Evolutionary conservation across 257 asterid genomes (phyloP), one percentile per base, ranked within the genome.

Genomic region (Catharanthus roseus): DNA sequence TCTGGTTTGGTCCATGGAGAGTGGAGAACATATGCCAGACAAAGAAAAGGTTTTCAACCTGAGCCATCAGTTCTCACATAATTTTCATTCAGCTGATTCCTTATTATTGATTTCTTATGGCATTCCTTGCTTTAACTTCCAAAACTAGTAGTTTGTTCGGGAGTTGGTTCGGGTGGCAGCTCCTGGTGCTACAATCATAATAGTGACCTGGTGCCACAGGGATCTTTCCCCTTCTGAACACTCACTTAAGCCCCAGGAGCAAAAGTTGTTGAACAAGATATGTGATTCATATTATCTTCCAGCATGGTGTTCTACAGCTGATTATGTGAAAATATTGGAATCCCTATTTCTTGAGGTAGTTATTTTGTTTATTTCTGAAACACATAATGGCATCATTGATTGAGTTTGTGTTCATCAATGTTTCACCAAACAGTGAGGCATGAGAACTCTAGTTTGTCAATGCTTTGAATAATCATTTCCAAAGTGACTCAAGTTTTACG

Each of bases 21-120:
- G 99, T 70, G 99, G 97, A 19, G 99, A 95, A 79, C 99, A 95
- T 89, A 95, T 95, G 99, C 99, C 96, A 1, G 87, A 95, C 79
- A 95, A 95, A 80, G 47, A 87, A 62, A 91, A 95, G 96, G 99
- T 95, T 75, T 65, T 29, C 70, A 5, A 41, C 70, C 42, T 67
- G 7, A 28, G 26, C 67, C 16, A 19, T 26, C 5, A 34, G 33
- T 33, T 2, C 50, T 51, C 23, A 33, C 0, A 47, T 0, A 11
- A 16, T 18, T 60, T 0, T 60, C 31, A n/a, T n/a, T n/a, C 33
- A 21, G 28, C 0, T 10, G 10, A 16, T 65, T 11, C 0, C 23
- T 51, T 2, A 45, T 12, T 51, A 23, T 42, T 73, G 63, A 34
- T 15, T 41, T 76, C 50, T 67, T 5, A 13, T 39, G 53, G 23